Evolutionary conservation across 2,329 filamentous ascomycete species (phyloP).

Genomic region (Fusarium nodosum): DNA sequence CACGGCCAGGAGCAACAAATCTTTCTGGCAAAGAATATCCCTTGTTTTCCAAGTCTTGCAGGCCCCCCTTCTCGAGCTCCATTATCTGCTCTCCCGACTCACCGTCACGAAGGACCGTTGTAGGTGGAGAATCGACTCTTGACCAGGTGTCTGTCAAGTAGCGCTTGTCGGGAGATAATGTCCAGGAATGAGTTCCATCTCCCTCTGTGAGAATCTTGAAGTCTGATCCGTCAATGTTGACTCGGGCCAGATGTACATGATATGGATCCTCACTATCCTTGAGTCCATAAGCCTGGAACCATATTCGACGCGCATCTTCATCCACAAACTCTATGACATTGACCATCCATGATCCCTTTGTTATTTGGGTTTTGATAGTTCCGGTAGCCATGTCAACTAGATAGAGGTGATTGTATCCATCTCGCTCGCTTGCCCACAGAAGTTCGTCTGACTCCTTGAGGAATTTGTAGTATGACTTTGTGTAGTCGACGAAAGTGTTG

Average conservation of each 20-base stretch:
- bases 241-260: constrained; percentile 43
- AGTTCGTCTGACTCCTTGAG: constrained; percentile 39
- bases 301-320: constrained; percentile 33
- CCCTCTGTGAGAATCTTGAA: constrained; percentile 47
- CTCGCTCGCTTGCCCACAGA: constrained; percentile 50
- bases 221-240: constrained; percentile 49
- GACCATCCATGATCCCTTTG: constrained; percentile 48
- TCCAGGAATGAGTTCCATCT: constrained; percentile 49
- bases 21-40: constrained; percentile 44
- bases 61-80: constrained; percentile 28
- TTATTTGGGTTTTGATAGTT: constrained; percentile 46
- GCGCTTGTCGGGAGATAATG: constrained; percentile 38
- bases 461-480: constrained; percentile 32
- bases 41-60: constrained; percentile 16
- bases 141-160: constrained; percentile 49
- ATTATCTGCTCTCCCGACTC: constrained; percentile 35
- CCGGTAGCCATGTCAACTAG: constrained; percentile 37
- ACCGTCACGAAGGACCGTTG: constrained; percentile 37
- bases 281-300: constrained; percentile 44
- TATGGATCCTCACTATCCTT: constrained; percentile 46
- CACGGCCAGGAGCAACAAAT: constrained; percentile 47
- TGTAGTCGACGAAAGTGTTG: constrained; percentile 48
- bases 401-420: constrained; percentile 51
- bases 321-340: constrained; percentile 44
- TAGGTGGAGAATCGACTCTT: constrained; percentile 45